These are phyloP conservation scores for Dipteronia sinensis DNA, from an alignment of 345 rosid genomes.

Conservation along the genomic window DNA sequence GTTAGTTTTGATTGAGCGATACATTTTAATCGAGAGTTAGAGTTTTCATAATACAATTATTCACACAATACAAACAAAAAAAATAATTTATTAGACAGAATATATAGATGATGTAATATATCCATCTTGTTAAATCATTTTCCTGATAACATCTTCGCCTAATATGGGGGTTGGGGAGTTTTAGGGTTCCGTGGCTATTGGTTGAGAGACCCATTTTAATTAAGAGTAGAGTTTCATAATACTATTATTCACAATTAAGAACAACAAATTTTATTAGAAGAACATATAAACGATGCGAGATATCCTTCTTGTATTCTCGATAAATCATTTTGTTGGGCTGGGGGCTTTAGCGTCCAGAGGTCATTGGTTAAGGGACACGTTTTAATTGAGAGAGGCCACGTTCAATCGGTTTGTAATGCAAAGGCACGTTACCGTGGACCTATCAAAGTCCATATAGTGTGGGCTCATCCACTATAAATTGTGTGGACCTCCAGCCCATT, in stretches of 20 bases:
- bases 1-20: background rate
- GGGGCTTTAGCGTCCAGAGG: background rate
- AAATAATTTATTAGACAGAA: too few relatives aligned
- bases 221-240: too few relatives aligned
- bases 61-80: too few relatives aligned
- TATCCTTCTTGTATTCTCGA: background rate
- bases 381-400: background rate
- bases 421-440: conserved; percentile 14
- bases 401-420: conserved; percentile 1
- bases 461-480: background rate
- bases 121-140: too few relatives aligned
- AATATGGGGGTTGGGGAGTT: too few relatives aligned
- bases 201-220: too few relatives aligned
- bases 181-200: too few relatives aligned
- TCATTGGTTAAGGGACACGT: background rate
- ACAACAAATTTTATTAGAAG: too few relatives aligned
- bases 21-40: background rate
- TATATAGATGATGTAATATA: too few relatives aligned
- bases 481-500: background rate
- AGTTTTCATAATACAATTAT: too few relatives aligned
- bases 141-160: background rate
- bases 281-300: background rate
- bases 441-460: background rate
- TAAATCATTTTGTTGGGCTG: background rate
- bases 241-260: too few relatives aligned